phyloP scores from a whole-genome alignment of 164 flowering plant species.

The Platanus orientalis region DNA sequence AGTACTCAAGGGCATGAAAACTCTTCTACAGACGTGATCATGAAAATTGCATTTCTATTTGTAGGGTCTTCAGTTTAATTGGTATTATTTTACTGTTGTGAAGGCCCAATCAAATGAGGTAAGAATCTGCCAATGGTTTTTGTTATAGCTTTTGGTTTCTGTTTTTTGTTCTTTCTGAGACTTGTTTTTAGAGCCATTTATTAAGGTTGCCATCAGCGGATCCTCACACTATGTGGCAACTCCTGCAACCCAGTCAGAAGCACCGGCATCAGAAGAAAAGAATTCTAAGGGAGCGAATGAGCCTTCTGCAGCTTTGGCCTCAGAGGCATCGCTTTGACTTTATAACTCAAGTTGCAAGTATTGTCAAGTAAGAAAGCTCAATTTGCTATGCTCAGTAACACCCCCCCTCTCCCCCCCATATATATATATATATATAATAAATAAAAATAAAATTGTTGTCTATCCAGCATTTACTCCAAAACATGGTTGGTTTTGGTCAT shows the following conservation, averaged over 20 bases:
- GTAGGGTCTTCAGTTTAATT: no score
- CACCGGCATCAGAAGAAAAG: slow-evolving; percentile 23
- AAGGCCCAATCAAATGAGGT: no score
- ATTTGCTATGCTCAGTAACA: background rate
- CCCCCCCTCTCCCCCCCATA: no score
- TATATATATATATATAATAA: no score
- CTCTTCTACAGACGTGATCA: background rate
- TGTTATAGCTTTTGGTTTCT: no score
- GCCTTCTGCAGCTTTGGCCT: slow-evolving; percentile 27
- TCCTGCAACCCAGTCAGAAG: slow-evolving; percentile 24
- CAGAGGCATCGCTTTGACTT: slow-evolving; percentile 59
- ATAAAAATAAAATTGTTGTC: no score
- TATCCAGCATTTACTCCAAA: background rate
- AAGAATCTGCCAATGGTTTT: no score
- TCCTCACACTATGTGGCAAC: slow-evolving; percentile 38
- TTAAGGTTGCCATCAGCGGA: slow-evolving; percentile 51
- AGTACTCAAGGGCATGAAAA: background rate
- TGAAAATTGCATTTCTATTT: background rate
- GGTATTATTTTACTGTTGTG: no score
- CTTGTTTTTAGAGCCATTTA: slow-evolving; percentile 26
- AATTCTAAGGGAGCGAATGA: slow-evolving; percentile 26
- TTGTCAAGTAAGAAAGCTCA: slow-evolving; percentile 41
- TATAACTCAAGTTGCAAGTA: slow-evolving; percentile 57
- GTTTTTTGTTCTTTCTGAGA: slow-evolving; percentile 25
- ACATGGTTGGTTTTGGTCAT: background rate